Evolutionary conservation across 805 yeast species (phyloP).

Genomic region (Yarrowia deformans): DNA sequence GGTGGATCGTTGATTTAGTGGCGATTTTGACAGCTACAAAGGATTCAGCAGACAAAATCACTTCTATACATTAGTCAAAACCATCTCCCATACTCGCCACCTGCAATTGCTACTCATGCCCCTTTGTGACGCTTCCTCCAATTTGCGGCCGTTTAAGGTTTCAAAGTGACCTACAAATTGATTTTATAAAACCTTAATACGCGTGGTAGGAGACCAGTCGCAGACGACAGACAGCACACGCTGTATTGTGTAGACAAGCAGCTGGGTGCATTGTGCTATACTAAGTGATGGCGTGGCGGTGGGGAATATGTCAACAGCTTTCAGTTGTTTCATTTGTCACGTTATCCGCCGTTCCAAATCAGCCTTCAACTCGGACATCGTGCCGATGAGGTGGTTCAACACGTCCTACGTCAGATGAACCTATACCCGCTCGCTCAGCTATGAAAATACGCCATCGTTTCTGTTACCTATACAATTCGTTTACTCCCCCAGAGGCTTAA

Average conservation of each 20-base stretch:
- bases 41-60: no score
- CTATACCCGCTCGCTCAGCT: background rate
- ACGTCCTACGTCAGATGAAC: background rate
- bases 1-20: no score
- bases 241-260: background rate
- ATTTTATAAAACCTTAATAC: background rate
- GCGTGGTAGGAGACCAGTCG: conserved; percentile 27
- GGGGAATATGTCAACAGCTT: no score
- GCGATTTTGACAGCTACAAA: no score
- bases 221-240: conserved; percentile 2
- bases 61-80: no score
- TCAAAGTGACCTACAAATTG: conserved; percentile 1
- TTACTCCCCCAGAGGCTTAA: conserved; percentile 6
- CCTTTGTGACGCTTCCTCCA: no score
- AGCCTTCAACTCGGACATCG: background rate
- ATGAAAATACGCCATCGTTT: no score
- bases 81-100: no score
- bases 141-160: background rate
- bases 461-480: no score
- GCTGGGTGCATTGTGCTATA: background rate
- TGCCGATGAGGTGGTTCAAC: background rate
- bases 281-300: no score
- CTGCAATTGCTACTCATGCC: no score
- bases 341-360: background rate
- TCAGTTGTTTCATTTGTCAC: background rate